These are phyloP conservation scores for Lophiostoma macrostomum DNA, from an alignment of 495 filamentous ascomycete genomes.

Conservation along the genomic window DNA sequence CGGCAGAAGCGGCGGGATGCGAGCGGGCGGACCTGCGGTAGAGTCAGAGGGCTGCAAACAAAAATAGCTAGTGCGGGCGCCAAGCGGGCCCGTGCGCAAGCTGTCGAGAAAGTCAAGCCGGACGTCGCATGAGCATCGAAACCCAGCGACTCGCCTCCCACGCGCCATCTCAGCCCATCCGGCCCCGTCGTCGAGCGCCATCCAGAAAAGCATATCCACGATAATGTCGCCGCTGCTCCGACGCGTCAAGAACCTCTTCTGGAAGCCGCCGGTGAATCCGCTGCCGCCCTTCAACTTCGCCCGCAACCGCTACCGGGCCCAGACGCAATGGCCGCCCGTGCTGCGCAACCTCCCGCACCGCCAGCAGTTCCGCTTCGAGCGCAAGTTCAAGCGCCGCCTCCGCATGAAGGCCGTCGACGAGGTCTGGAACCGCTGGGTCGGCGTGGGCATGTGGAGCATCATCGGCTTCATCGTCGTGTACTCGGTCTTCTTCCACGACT, in stretches of 20 bases:
- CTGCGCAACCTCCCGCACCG: constrained; percentile 73
- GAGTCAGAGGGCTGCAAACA: too few relatives aligned
- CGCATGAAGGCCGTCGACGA: constrained; percentile 72
- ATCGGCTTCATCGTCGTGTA: constrained; percentile 65
- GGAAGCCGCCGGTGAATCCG: not conserved
- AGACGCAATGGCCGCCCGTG: constrained; percentile 89
- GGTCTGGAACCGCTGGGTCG: constrained; percentile 67
- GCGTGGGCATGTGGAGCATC: constrained; percentile 62
- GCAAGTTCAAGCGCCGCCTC: constrained; percentile 48
- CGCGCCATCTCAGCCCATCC: not conserved
- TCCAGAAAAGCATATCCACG: too few relatives aligned
- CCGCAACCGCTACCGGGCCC: constrained; percentile 67
- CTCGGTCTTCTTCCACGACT: constrained; percentile 74
- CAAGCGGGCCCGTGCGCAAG: not conserved
- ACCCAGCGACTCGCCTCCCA: not conserved
- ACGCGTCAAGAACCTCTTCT: too few relatives aligned
- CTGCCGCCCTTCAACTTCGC: constrained; percentile 34
- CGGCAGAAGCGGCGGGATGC: not conserved
- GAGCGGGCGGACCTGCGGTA: not conserved
- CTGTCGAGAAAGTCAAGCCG: constrained; percentile 1
- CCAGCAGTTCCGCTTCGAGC: constrained; percentile 83
- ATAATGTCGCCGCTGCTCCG: too few relatives aligned
- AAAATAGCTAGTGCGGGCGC: not conserved
- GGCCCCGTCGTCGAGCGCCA: too few relatives aligned
- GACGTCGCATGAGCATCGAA: not conserved